These are phyloP conservation scores for Quercus lobata DNA, from an alignment of 331 rosid genomes.

Conservation along the genomic window DNA sequence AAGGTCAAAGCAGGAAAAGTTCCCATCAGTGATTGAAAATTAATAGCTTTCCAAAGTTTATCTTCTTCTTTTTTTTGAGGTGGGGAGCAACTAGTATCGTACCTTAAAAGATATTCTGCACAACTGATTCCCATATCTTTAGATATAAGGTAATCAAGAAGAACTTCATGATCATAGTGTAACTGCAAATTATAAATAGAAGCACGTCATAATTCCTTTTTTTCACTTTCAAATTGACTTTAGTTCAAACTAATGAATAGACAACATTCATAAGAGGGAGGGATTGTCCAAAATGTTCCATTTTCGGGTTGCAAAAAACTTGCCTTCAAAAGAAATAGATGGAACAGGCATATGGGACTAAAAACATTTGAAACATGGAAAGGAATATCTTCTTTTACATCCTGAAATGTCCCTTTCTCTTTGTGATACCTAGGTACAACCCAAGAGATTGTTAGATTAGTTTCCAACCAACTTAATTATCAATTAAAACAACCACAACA, in stretches of 20 bases:
- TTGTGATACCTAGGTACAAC: conserved; percentile 40
- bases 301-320: conserved; percentile 8
- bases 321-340: conserved; percentile 81
- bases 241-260: not conserved
- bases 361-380: conserved; percentile 55
- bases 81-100: not conserved
- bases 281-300: not conserved
- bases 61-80: not conserved
- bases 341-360: conserved; percentile 67
- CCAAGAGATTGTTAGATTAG: conserved; percentile 18
- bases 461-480: conserved; percentile 6
- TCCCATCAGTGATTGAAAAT: not conserved
- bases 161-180: conserved; percentile 91
- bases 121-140: conserved; percentile 84
- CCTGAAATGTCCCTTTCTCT: conserved; percentile 30
- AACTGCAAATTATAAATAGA: conserved; percentile 53
- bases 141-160: conserved; percentile 89
- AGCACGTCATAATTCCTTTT: not conserved
- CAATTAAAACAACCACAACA: conserved; percentile 15
- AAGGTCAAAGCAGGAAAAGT: conserved; percentile 6
- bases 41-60: not conserved
- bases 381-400: conserved; percentile 41
- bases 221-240: not conserved
- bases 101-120: conserved; percentile 88
- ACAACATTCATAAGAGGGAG: not conserved